Base-by-base conservation (phyloP, 805 yeast species). In the Priceomyces castillae region DNA sequence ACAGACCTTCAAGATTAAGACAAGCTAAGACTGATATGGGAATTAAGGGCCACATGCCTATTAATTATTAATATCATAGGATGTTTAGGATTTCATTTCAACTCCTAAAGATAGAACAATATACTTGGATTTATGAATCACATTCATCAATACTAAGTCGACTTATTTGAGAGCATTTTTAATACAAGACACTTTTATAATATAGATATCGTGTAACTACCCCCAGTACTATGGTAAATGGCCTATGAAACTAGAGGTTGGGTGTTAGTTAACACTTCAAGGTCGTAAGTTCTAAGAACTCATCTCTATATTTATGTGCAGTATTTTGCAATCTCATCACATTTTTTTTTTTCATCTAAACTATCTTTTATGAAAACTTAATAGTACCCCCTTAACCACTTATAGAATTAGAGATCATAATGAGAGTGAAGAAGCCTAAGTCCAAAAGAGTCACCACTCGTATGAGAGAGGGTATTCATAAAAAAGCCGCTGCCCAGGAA, bases 391-490 rank as follows among this genome's bases (percentile, higher is more conserved):
- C 31, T 23, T 23, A 28, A 17, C 31, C 12, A 34, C 9, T 22
- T 34, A 22, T 22, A 22, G 9, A 22, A 3, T 38, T 17, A 16
- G 16, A 15, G 19, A 28, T 14, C 17, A 63, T 9, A 38, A 75
- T 70, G 77, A 74, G 74, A 69, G 74, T 73, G 45, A 68, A 74
- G 69, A 69, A 75, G 70, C 84, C 85, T 50, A 84, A 90, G 31
- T 86, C 95, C 47, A 94, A 92, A 69, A 82, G 98, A 71, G 76
- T 82, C 41, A 79, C 94, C 61, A 92, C 98, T 57, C 89, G 95
- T 65, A 81, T 90, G 87, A 82, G 90, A 60, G 96, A 90, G 65
- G 99, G 99, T 50, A 90, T 94, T 63, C 86, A 88, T 73, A 94
- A 90, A 80, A 94, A 94, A 69, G 90, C 96, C 2, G 79, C 92